These are phyloP conservation scores for Dioscorea dumetorum DNA, from an alignment of 106 monocot genomes.

Conservation along the genomic window DNA sequence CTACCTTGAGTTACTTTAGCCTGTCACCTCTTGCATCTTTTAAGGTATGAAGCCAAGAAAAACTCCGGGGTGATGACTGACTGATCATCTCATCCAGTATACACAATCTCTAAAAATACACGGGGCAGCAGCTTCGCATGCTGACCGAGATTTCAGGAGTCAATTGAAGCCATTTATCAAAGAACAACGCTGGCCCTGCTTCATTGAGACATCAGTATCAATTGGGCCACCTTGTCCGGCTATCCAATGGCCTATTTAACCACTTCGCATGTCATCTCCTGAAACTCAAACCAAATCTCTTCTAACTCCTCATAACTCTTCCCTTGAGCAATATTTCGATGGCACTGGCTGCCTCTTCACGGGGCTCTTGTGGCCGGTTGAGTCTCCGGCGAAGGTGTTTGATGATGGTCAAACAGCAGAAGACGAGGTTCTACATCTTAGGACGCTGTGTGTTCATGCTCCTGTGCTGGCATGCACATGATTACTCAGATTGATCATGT, in stretches of 20 bases:
- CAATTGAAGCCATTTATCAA: too few species aligned
- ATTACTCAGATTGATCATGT: slow-evolving; percentile 30
- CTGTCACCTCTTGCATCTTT: too few species aligned
- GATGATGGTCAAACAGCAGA: slow-evolving; percentile 77
- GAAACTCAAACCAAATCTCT: background rate
- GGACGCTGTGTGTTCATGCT: slow-evolving; percentile 83
- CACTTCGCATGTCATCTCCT: background rate
- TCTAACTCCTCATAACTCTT: too few species aligned
- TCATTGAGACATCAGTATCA: background rate
- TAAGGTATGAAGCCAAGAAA: too few species aligned
- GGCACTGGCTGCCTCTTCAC: background rate
- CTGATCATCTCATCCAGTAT: too few species aligned
- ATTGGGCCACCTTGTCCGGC: background rate
- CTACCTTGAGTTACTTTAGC: too few species aligned
- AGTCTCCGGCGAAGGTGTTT: slow-evolving; percentile 35
- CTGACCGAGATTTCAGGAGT: too few species aligned
- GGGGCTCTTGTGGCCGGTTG: background rate
- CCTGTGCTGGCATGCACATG: slow-evolving; percentile 72
- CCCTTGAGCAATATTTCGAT: background rate
- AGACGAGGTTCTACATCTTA: slow-evolving; percentile 83
- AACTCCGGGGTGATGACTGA: too few species aligned
- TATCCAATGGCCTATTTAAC: background rate
- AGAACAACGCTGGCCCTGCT: too few species aligned
- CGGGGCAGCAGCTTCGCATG: too few species aligned
- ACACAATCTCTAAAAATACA: too few species aligned